Evolutionary conservation across 2,329 filamentous ascomycete genomes (phyloP).

Genomic region (Trichoderma semiorbis): DNA sequence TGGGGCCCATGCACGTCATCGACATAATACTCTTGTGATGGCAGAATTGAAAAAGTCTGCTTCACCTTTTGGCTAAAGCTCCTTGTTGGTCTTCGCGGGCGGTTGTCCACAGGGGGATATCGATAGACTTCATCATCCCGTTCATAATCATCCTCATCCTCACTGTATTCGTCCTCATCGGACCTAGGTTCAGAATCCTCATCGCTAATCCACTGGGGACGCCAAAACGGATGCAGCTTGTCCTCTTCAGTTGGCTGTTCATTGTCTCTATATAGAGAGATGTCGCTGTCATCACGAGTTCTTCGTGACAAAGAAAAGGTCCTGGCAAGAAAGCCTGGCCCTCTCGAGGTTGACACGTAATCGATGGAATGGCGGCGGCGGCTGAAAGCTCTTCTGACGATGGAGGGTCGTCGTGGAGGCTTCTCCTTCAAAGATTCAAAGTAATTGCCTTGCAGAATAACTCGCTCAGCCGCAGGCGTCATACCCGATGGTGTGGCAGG

Average conservation of each 20-base stretch:
- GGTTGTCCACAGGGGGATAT: slow-evolving; percentile 49
- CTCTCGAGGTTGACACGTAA: slow-evolving; percentile 40
- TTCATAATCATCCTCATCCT: slow-evolving; percentile 30
- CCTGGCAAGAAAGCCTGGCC: slow-evolving; percentile 44
- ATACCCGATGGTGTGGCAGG: slow-evolving; percentile 60
- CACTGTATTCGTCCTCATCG: slow-evolving; percentile 35
- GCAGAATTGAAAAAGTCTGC: slow-evolving; percentile 59
- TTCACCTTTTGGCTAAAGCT: slow-evolving; percentile 54
- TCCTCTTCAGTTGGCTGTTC: slow-evolving; percentile 49
- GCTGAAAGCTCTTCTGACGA: slow-evolving; percentile 53
- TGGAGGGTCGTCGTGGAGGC: slow-evolving; percentile 45
- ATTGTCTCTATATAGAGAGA: slow-evolving; percentile 39
- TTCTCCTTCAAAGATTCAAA: slow-evolving; percentile 47
- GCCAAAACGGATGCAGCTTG: slow-evolving; percentile 60
- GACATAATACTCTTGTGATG: slow-evolving; percentile 38
- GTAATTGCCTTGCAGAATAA: slow-evolving; percentile 52
- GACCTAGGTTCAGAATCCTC: slow-evolving; percentile 32
- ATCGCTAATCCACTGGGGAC: slow-evolving; percentile 45
- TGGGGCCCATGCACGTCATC: slow-evolving; percentile 41
- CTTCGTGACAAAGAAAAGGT: slow-evolving; percentile 53
- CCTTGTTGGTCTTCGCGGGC: slow-evolving; percentile 42
- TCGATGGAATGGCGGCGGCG: slow-evolving; percentile 44
- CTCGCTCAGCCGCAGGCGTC: slow-evolving; percentile 53
- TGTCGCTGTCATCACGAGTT: slow-evolving; percentile 27
- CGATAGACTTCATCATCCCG: slow-evolving; percentile 39